phyloP scores from a whole-genome alignment of 306 rosid species.

The Cicer cuneatum region DNA sequence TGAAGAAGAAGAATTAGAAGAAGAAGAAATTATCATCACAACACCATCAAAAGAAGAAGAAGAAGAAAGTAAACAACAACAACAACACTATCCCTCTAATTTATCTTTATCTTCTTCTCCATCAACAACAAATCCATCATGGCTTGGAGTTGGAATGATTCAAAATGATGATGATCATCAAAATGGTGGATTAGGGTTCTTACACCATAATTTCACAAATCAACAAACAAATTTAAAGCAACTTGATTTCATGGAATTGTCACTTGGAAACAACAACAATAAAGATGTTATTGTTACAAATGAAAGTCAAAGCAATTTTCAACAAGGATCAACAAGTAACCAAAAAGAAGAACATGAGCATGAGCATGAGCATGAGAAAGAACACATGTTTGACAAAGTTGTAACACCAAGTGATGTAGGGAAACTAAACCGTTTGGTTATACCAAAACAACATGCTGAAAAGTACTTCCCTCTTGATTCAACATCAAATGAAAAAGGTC shows the following conservation, averaged over 20 bases:
- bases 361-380: conserved; percentile 65
- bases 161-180: conserved; percentile 39
- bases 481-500: conserved; percentile 73
- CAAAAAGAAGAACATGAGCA: too few species aligned
- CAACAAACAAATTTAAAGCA: conserved; percentile 38
- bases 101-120: conserved; percentile 46
- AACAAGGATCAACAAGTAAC: too few species aligned
- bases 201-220: conserved; percentile 43
- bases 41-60: conserved; percentile 31
- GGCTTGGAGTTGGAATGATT: conserved; percentile 32
- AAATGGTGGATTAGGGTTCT: conserved; percentile 54
- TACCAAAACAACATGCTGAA: conserved; percentile 87
- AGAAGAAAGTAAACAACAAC: conserved; percentile 43
- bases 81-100: conserved; percentile 30
- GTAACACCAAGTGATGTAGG: conserved; percentile 95
- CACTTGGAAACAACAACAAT: conserved; percentile 44
- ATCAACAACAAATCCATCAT: conserved; percentile 41
- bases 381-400: conserved; percentile 89
- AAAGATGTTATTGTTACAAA: background rate
- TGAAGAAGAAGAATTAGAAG: conserved; percentile 54
- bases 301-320: too few species aligned
- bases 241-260: conserved; percentile 56
- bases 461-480: conserved; percentile 82
- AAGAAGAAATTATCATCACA: conserved; percentile 42
- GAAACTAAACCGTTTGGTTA: conserved; percentile 84